Base-by-base conservation (phyloP, 164 flowering plant species). In the Akebia trifoliata region DNA sequence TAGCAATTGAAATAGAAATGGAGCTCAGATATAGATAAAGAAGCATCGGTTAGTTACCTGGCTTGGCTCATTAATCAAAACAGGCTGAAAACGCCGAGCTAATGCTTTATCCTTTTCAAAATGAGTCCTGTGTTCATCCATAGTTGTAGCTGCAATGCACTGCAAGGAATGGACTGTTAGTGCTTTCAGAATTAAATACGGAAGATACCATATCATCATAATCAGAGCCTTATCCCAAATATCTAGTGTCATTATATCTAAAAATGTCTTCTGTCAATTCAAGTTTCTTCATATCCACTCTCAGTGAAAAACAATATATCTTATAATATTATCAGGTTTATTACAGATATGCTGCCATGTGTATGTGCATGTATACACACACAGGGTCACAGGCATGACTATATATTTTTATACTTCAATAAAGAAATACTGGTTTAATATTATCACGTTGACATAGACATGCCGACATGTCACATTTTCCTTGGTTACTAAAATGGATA, bases 101-200 rank as follows among this genome's bases (percentile, higher is more conserved):
- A 89, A 75, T 59, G 96, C 94, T 70, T 82, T 80, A 61, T 89
- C 97, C 74, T 77, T 83, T 57, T 86, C 97, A 74, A 89, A 77
- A 72, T 81, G 80, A 62, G 40, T 60, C 69, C 87, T 71, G 72
- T 74, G 75, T 58, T 86, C 97, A 61, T 76, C 84, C 69, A 72
- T 32, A 2, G 97, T 89, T 8, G 94, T 89, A 70, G 92, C 77
- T 56, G 87, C 97, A 72, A 89, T 81, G 60, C 97, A 89, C 97
- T 89, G 62, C 68, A 65, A 64, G 22, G 10, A 59, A 30, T 34
- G 52, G 36, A 52, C 54, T 40, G 57, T 66, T 42, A 60, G 64
- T 20, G 29, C 14, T 20, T 35, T 5, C 21, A 18, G 38, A 31
- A 54, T 51, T 34, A 22, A 37, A 47, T 15, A 8, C 31, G 37